These are phyloP conservation scores for Ophiosphaerella korrae DNA, from an alignment of 2,329 filamentous ascomycete genomes.

Conservation along the genomic window DNA sequence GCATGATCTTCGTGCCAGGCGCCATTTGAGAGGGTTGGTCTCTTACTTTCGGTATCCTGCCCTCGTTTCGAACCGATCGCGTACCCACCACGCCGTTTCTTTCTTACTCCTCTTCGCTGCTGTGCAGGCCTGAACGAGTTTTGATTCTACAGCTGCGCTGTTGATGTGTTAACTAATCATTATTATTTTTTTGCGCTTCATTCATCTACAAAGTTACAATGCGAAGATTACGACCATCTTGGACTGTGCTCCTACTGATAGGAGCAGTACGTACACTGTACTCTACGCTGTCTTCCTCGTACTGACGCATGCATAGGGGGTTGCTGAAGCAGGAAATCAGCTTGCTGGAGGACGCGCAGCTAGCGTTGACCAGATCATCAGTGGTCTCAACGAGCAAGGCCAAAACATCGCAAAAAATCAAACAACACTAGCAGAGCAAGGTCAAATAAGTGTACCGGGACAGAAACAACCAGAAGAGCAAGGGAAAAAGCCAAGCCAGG, in stretches of 20 bases:
- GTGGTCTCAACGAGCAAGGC: conserved; percentile 16
- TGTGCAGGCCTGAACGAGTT: conserved; percentile 44
- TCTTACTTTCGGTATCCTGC: conserved; percentile 33
- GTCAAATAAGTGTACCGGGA: conserved; percentile 8
- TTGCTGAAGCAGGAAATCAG: conserved; percentile 30
- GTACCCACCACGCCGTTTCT: conserved; percentile 17
- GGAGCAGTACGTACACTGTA: conserved; percentile 30
- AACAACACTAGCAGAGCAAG: conserved; percentile 8
- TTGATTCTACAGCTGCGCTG: conserved; percentile 42
- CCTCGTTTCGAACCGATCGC: conserved; percentile 30
- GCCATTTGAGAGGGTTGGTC: conserved; percentile 39
- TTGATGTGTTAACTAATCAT: conserved; percentile 41
- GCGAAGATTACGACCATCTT: conserved; percentile 34
- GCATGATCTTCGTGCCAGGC: conserved; percentile 32
- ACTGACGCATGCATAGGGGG: conserved; percentile 30
- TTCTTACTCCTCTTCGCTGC: conserved; percentile 38
- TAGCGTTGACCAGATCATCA: conserved; percentile 15
- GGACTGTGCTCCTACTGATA: conserved; percentile 36
- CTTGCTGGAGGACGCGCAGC: conserved; percentile 20
- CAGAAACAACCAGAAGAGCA: conserved; percentile 4
- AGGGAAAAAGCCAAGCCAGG: neutral
- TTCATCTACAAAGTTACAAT: conserved; percentile 21
- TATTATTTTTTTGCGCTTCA: conserved; percentile 4
- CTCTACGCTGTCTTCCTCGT: neutral
- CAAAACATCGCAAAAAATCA: conserved; percentile 13